phyloP scores from a whole-genome alignment of 2,329 filamentous ascomycete species.

The Colletotrichum graminicola region DNA sequence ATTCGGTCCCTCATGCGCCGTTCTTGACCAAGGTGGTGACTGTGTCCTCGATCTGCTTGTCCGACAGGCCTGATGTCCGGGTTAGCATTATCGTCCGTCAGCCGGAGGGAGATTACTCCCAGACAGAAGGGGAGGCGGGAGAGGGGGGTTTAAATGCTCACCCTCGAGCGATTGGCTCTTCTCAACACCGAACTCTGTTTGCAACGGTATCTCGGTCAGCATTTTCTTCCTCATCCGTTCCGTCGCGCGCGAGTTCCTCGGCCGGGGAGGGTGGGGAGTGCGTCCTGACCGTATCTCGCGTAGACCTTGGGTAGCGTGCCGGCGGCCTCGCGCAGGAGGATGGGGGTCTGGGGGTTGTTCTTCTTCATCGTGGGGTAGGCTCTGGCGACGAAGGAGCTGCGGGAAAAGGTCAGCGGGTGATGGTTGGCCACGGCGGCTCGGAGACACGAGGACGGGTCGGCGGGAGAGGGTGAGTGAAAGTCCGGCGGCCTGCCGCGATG shows the following conservation, averaged over 20 bases:
- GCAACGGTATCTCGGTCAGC: constrained; percentile 42
- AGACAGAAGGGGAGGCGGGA: constrained; percentile 48
- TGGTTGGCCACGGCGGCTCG: background rate
- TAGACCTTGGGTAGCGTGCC: constrained; percentile 88
- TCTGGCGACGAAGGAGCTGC: constrained; percentile 87
- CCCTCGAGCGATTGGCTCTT: constrained; percentile 69
- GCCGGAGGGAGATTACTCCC: background rate
- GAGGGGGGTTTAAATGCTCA: constrained; percentile 31
- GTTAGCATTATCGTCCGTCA: constrained; percentile 9
- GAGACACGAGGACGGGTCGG: background rate
- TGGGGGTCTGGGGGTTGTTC: constrained; percentile 94
- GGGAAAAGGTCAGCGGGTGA: constrained; percentile 40
- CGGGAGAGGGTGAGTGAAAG: no score
- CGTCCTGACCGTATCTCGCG: constrained; percentile 85
- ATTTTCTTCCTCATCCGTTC: background rate
- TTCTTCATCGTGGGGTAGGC: constrained; percentile 99
- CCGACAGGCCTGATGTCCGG: constrained; percentile 59
- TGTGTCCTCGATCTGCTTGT: constrained; percentile 72
- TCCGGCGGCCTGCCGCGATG: no score
- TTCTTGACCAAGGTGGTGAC: constrained; percentile 67
- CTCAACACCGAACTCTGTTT: constrained; percentile 67
- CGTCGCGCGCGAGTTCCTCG: background rate
- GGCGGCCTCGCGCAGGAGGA: constrained; percentile 92
- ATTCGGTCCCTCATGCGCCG: constrained; percentile 26
- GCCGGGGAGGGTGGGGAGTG: background rate